Evolutionary conservation across 2,329 filamentous ascomycete genomes (phyloP).

Genomic region (Arthrobotrys megalospora): DNA sequence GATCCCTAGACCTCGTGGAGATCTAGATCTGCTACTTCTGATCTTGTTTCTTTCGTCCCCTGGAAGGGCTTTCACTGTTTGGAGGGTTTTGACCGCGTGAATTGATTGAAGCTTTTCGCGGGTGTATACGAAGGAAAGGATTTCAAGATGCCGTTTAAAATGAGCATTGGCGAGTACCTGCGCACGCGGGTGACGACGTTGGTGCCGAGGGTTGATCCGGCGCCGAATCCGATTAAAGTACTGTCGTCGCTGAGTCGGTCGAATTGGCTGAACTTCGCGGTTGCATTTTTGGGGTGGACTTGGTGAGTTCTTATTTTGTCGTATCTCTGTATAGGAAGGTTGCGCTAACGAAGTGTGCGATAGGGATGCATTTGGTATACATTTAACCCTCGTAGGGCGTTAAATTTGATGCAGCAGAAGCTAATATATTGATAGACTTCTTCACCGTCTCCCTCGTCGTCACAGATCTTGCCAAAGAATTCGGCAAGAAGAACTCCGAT

Average conservation of each 20-base stretch:
- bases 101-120: neutral
- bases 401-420: neutral
- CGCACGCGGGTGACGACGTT: conserved; percentile 72
- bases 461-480: conserved; percentile 71
- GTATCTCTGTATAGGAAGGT: neutral
- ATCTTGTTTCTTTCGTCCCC: neutral
- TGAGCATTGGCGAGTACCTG: conserved; percentile 52
- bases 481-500: conserved; percentile 72
- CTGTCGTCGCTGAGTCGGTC: conserved; percentile 71
- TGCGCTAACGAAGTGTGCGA: neutral
- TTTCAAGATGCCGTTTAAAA: conserved; percentile 39
- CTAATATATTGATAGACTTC: conserved; percentile 70
- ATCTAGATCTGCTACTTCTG: neutral
- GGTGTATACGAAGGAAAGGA: neutral
- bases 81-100: neutral
- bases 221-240: conserved; percentile 70
- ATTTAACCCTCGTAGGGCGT: conserved; percentile 66
- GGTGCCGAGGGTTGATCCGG: conserved; percentile 73
- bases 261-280: conserved; percentile 71
- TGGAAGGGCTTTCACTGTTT: neutral
- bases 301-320: conserved; percentile 55
- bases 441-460: conserved; percentile 76
- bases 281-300: conserved; percentile 75
- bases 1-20: neutral
- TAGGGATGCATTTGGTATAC: conserved; percentile 79